These are phyloP conservation scores for Acrocalymma vagum DNA, from an alignment of 2,329 filamentous ascomycete genomes.

Conservation along the genomic window DNA sequence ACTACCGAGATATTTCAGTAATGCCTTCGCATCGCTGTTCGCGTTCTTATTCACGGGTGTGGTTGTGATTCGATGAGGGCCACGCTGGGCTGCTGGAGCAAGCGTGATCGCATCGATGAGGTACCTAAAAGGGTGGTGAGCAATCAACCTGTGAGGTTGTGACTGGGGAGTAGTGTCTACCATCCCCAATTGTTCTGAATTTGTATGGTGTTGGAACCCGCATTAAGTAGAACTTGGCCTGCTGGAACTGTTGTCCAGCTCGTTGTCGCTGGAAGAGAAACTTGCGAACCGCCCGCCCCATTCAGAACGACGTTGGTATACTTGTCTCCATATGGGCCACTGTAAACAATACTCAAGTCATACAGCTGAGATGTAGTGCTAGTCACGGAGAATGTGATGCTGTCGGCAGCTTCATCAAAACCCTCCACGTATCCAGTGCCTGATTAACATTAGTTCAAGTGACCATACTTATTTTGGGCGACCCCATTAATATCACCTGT, in stretches of 20 bases:
- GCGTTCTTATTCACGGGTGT: constrained; percentile 51
- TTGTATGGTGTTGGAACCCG: constrained; percentile 55
- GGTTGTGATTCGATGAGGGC: constrained; percentile 50
- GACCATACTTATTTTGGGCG: background rate
- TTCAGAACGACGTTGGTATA: constrained; percentile 56
- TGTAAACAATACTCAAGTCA: constrained; percentile 56
- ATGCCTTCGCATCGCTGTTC: constrained; percentile 45
- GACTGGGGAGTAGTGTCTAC: too few species aligned
- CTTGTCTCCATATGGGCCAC: constrained; percentile 58
- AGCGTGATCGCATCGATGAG: constrained; percentile 57
- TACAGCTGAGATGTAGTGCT: constrained; percentile 49
- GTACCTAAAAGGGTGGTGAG: too few species aligned
- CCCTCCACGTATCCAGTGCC: constrained; percentile 59
- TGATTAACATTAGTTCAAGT: constrained; percentile 23
- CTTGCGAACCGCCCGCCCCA: constrained; percentile 51
- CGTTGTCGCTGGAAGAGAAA: constrained; percentile 51
- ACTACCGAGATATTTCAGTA: constrained; percentile 54
- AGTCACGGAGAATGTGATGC: constrained; percentile 54
- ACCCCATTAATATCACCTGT: constrained; percentile 41
- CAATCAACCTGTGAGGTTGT: too few species aligned
- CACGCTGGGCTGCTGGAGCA: constrained; percentile 45
- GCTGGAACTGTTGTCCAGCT: constrained; percentile 51
- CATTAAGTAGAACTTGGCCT: constrained; percentile 56
- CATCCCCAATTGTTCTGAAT: constrained; percentile 61
- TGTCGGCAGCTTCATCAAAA: constrained; percentile 54